Evolutionary conservation across 345 rosid species (phyloP), one percentile per base, ranked within the genome.

Genomic region (Excoecaria agallocha): DNA sequence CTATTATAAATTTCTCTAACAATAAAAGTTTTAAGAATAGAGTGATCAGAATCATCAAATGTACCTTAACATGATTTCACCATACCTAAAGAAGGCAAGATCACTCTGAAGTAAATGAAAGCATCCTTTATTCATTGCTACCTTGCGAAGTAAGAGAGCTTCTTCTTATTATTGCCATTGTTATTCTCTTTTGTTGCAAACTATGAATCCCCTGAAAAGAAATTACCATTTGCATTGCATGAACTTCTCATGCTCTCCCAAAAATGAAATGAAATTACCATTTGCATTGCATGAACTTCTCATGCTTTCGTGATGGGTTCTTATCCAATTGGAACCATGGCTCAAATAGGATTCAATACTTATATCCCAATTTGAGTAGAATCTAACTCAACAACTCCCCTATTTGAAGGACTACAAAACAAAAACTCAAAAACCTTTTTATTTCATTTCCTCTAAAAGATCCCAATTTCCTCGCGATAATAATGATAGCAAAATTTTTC

Each of bases 1-100:
- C 89, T 81, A 7, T 94, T 88, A 12, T 84, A 91, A 1, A 87
- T 77, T 63, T 91, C 98, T 74, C 85, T 90, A 19, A 80, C 88
- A 17, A 92, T 89, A 1, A 98, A 96, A 12, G 96, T 96, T 76
- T 95, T 98, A 1, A 93, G 87, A 82, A 93, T 98, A 0, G 99
- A 95, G 59, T 93, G 93, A 72, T 93, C 99, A 0, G 98, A 93
- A 77, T 96, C 98, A 17, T 79, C 93, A 0, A 79, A 92, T 0
- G 81, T 84, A 25, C 85, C 90, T 1, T 85, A 84, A 52, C 83
- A 76, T 1, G 90, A 88, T 75, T 87, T 92, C 67, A 80, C 81
- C 67, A 46, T 71, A 10, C 87, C 89, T 2, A 92, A 86, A 59
- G 95, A 82, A 15, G 91, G 85, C 79, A 90, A 71, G 45, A 83